These are phyloP conservation scores for Zymoseptoria passerinii DNA, from an alignment of 2,329 filamentous ascomycete genomes.

Conservation along the genomic window DNA sequence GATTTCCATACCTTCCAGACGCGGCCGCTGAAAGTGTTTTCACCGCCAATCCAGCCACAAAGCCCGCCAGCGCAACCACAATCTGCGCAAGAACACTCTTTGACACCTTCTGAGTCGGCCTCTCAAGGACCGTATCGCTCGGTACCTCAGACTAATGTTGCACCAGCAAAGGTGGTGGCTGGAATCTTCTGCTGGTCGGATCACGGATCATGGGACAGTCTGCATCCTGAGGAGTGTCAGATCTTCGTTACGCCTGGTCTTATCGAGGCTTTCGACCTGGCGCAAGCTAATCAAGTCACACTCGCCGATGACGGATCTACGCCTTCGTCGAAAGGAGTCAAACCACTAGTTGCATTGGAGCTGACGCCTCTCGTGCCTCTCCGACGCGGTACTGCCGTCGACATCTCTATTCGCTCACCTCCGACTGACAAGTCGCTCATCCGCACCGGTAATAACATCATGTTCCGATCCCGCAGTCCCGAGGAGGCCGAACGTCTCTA, in stretches of 20 bases:
- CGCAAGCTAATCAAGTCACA: slow-evolving; percentile 38
- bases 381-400: slow-evolving; percentile 80
- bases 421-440: slow-evolving; percentile 66
- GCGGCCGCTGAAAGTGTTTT: slow-evolving; percentile 26
- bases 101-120: slow-evolving; percentile 73
- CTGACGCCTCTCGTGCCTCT: slow-evolving; percentile 87
- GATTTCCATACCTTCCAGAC: slow-evolving; percentile 27
- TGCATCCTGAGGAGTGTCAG: slow-evolving; percentile 55
- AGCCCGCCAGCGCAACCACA: slow-evolving; percentile 4
- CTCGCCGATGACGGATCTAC: slow-evolving; percentile 34
- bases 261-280: slow-evolving; percentile 55
- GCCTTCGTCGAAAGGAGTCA: slow-evolving; percentile 30
- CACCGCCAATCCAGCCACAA: slow-evolving; percentile 10
- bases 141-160: slow-evolving; percentile 37
- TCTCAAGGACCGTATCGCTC: slow-evolving; percentile 63
- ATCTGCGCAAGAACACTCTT: slow-evolving; percentile 17
- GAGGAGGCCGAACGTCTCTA: slow-evolving; percentile 78
- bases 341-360: slow-evolving; percentile 62
- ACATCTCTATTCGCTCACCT: slow-evolving; percentile 87
- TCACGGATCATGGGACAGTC: slow-evolving; percentile 51
- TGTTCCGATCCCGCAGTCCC: slow-evolving; percentile 72
- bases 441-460: slow-evolving; percentile 65
- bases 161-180: slow-evolving; percentile 49
- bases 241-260: slow-evolving; percentile 56
- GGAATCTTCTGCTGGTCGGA: slow-evolving; percentile 58